Conservation (phyloP, 1,284 basidiomycete species). For the Puccinia hordei region DNA sequence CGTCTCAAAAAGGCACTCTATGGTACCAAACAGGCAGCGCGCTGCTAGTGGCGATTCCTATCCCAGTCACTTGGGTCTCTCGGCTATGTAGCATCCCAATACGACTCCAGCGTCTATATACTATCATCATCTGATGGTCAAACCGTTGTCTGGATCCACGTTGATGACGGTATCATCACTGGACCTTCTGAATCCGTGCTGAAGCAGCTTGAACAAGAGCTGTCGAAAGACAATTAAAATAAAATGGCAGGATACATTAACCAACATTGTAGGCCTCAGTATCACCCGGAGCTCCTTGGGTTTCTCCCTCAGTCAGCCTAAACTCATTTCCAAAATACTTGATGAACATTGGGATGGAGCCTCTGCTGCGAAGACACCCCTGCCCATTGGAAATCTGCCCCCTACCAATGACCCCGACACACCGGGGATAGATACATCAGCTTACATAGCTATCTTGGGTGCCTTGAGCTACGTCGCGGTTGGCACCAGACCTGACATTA, state of each 20-base stretch:
- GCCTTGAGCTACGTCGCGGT: too few relatives aligned
- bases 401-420: not conserved
- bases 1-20: too few relatives aligned
- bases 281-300: not conserved
- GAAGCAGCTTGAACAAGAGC: not conserved
- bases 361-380: not conserved
- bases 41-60: too few relatives aligned
- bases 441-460: slow-evolving; percentile 15
- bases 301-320: not conserved
- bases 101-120: too few relatives aligned
- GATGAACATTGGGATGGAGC: not conserved
- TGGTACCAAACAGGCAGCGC: too few relatives aligned
- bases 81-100: too few relatives aligned
- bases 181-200: too few relatives aligned
- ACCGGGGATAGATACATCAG: not conserved
- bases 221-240: not conserved
- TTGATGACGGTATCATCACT: slow-evolving; percentile 11
- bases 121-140: not conserved
- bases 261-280: not conserved
- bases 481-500: too few relatives aligned
- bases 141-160: not conserved
- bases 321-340: not conserved
- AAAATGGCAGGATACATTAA: not conserved
- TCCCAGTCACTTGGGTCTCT: too few relatives aligned
- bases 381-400: not conserved